A percentile compares a stretch with the other conserved stretches of the same genome.
phyloP scores from a whole-genome alignment of 345 rosid genomes.

The Camelina laxa region DNA sequence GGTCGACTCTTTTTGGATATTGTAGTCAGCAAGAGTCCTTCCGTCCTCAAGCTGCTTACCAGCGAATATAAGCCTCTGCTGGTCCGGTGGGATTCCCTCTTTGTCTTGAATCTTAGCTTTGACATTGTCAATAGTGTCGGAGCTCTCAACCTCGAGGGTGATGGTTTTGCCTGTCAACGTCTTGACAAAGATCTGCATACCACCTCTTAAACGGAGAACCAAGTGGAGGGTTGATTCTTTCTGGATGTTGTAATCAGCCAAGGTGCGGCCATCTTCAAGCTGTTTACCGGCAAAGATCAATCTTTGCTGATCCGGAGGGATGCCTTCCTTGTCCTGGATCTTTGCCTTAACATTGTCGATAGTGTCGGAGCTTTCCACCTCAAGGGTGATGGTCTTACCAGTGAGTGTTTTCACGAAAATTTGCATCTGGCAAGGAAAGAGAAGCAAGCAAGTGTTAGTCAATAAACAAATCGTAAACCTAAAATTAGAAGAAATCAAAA shows the following conservation, averaged over 20 bases:
- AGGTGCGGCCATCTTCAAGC: not conserved
- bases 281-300: not conserved
- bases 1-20: not conserved
- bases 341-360: not conserved
- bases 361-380: not conserved
- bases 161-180: not conserved
- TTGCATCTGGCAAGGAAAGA: not conserved
- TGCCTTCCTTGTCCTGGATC: not conserved
- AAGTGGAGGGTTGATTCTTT: not conserved
- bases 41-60: not conserved
- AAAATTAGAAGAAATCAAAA: not conserved
- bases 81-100: not conserved
- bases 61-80: not conserved
- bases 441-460: not conserved
- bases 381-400: not conserved
- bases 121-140: not conserved
- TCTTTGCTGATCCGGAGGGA: not conserved
- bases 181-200: not conserved
- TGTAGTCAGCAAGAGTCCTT: slow-evolving; percentile 3
- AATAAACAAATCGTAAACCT: not conserved
- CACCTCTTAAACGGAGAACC: not conserved
- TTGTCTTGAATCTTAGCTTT: not conserved
- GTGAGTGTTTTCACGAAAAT: not conserved
- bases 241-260: not conserved
- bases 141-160: not conserved